These are phyloP conservation scores for Amanita thiersii DNA, from an alignment of 768 basidiomycete genomes.

Conservation along the genomic window DNA sequence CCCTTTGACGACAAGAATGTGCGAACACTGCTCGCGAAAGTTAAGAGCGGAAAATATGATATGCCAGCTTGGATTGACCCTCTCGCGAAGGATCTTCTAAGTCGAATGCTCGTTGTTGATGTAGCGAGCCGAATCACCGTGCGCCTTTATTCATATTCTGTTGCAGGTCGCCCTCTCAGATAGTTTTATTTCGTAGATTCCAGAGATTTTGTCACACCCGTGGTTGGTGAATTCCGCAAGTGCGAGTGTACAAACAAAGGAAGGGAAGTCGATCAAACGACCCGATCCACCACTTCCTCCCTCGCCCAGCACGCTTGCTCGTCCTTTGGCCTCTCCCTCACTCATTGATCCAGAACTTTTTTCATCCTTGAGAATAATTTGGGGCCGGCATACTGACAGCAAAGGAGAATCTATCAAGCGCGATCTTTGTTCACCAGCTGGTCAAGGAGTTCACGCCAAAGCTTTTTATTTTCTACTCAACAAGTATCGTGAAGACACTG, in stretches of 20 bases:
- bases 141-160: constrained; percentile 16
- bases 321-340: constrained; percentile 57
- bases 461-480: constrained; percentile 83
- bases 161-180: constrained; percentile 1
- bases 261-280: constrained; percentile 17
- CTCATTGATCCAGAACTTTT: constrained; percentile 75
- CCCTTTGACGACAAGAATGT: constrained; percentile 94
- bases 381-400: constrained; percentile 64
- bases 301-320: constrained; percentile 58
- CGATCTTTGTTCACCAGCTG: constrained; percentile 64
- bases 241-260: constrained; percentile 23
- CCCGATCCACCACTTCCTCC: constrained; percentile 42
- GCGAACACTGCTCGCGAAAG: constrained; percentile 68
- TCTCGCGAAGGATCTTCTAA: constrained; percentile 77
- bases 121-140: constrained; percentile 76
- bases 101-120: constrained; percentile 85
- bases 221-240: constrained; percentile 59
- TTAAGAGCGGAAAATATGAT: constrained; percentile 79
- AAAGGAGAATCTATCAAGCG: constrained; percentile 44
- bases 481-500: constrained; percentile 59
- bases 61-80: constrained; percentile 77
- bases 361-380: constrained; percentile 73
- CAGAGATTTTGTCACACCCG: constrained; percentile 78
- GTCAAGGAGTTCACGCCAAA: constrained; percentile 70
- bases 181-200: constrained; percentile 46